Evolutionary conservation across 2,329 filamentous ascomycete genomes (phyloP), one percentile per base, ranked within the genome.

Genomic region (Phaeomoniella chlamydospora): DNA sequence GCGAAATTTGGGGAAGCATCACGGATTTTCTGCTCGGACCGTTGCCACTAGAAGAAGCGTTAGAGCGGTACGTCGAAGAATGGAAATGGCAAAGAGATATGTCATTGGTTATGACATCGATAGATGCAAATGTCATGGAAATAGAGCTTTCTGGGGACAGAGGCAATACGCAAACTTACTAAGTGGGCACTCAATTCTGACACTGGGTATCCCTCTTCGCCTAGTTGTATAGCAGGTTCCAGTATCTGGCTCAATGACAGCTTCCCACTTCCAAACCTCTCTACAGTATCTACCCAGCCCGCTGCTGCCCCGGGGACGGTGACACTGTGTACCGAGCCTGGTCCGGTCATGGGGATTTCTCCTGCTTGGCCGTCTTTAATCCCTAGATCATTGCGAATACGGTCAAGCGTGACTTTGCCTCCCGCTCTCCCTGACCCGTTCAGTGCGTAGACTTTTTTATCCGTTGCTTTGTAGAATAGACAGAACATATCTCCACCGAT

Each of bases 401-500:
- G 68, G 36, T 85, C 77, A 1, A 92, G 66, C 0, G 77, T 81
- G 43, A 64, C 75, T 26, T 78, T 74, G 35, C 61, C 67, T 3
- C 82, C 77, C 3, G 85, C 74, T 17, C 90, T 77, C n/a, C 90
- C 90, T 1, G 87, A 94, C 14, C 87, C 90, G 57, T 98, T 98
- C 57, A 96, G 64, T 6, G 86, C 83, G 37, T 77, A 79, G 5
- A 96, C 79, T 43, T 81, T 80, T 52, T 81, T 80, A 0, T 78
- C 83, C 47, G 79, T 72, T 30, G 85, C 84, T 53, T 92, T 74
- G 64, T 88, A 96, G 67, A 75, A 94, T 22, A 96, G 73, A 56
- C 87, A 87, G 62, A 96, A 98, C 77, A 94, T 86, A 60, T 98
- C 90, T 43, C 90, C 90, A 39, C 90, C 90, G 41, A 98, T 94